Conservation (phyloP, 2,329 filamentous ascomycete genomes). For the Raffaelea arxii region DNA sequence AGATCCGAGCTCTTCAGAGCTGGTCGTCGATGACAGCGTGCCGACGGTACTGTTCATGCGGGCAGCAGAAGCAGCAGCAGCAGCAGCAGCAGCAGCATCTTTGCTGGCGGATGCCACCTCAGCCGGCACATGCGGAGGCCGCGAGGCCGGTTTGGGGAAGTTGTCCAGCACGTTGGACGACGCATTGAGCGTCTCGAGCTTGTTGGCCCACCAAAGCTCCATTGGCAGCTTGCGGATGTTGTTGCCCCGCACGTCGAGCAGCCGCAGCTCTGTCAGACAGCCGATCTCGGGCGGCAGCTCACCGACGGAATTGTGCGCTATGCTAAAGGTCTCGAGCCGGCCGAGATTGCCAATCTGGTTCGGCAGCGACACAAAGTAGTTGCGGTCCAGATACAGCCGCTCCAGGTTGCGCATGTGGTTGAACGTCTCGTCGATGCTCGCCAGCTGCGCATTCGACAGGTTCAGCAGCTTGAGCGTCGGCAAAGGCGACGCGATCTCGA, state of each 20-base stretch:
- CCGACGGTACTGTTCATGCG: conserved; percentile 27
- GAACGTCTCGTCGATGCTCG: conserved; percentile 82
- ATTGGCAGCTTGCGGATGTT: conserved; percentile 81
- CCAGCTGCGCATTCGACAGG: conserved; percentile 81
- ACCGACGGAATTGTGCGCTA: conserved; percentile 82
- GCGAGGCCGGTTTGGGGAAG: conserved; percentile 79
- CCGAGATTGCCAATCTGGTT: conserved; percentile 74
- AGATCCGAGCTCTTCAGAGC: conserved; percentile 65
- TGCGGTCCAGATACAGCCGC: conserved; percentile 83
- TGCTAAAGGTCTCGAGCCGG: conserved; percentile 83
- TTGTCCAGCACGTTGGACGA: conserved; percentile 87
- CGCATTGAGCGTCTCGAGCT: conserved; percentile 83
- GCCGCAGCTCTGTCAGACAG: conserved; percentile 71
- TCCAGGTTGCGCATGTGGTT: conserved; percentile 79
- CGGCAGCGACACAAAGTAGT: conserved; percentile 88
- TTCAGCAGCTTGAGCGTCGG: conserved; percentile 81
- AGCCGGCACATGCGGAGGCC: conserved; percentile 51
- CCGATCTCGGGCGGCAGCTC: conserved; percentile 82
- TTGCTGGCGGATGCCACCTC: conserved; percentile 20
- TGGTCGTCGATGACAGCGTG: conserved; percentile 51
- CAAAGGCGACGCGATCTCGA: conserved; percentile 68
- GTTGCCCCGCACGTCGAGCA: conserved; percentile 85
- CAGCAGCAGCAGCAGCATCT: too few relatives aligned
- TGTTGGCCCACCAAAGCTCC: conserved; percentile 93
- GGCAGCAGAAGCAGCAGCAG: conserved; percentile 31